Evolutionary conservation across 2,329 filamentous ascomycete species (phyloP).

Genomic region (Fusarium mexicanum): DNA sequence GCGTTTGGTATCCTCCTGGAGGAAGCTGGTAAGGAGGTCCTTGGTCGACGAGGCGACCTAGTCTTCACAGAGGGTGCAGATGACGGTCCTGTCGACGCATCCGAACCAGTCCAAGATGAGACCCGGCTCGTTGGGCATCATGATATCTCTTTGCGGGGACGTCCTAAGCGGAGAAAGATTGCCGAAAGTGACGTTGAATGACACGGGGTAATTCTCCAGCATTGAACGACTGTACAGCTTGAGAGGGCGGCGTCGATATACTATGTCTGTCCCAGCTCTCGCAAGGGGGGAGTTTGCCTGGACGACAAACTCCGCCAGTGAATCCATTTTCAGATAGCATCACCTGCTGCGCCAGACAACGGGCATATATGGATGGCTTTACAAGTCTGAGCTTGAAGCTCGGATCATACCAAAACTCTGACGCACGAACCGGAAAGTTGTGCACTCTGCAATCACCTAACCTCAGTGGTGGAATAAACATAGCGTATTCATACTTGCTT

Average conservation of each 20-base stretch:
- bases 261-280: slow-evolving; percentile 6
- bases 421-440: not conserved
- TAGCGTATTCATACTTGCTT: not conserved
- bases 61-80: slow-evolving; percentile 72
- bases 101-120: slow-evolving; percentile 29
- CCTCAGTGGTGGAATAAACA: slow-evolving; percentile 30
- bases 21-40: slow-evolving; percentile 68
- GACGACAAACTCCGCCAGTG: slow-evolving; percentile 1
- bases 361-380: slow-evolving; percentile 8
- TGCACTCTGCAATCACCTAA: not conserved
- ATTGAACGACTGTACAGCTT: not conserved
- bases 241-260: not conserved
- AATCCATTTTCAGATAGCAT: slow-evolving; percentile 11
- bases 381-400: slow-evolving; percentile 1
- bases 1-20: slow-evolving; percentile 80
- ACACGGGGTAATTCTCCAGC: not conserved
- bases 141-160: slow-evolving; percentile 35
- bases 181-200: slow-evolving; percentile 24
- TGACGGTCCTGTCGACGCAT: slow-evolving; percentile 22
- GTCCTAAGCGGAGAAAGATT: slow-evolving; percentile 49
- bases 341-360: not conserved
- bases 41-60: slow-evolving; percentile 74
- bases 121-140: slow-evolving; percentile 39
- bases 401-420: not conserved
- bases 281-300: slow-evolving; percentile 10